Evolutionary conservation across 2,329 filamentous ascomycete genomes (phyloP).

Genomic region (Aspergillus pseudotamarii): DNA sequence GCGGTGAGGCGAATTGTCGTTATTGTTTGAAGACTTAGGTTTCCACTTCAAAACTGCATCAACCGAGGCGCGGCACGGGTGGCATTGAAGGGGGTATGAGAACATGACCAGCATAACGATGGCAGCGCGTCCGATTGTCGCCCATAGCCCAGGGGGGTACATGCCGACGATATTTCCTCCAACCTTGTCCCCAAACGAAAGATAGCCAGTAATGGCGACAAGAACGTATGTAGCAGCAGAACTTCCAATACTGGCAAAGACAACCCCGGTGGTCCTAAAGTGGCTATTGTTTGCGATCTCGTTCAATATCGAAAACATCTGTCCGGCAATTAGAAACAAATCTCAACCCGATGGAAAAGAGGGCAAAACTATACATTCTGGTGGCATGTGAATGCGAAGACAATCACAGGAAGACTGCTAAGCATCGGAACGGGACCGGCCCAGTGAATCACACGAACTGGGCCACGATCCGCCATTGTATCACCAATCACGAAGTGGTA

Average conservation of each 20-base stretch:
- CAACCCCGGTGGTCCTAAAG: conserved; percentile 74
- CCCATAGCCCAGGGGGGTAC: conserved; percentile 77
- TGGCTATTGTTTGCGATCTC: conserved; percentile 87
- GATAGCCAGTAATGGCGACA: conserved; percentile 91
- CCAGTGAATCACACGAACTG: conserved; percentile 77
- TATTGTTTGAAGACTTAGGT: conserved; percentile 52
- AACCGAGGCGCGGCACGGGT: conserved; percentile 92
- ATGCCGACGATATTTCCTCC: conserved; percentile 92
- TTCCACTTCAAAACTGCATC: conserved; percentile 95
- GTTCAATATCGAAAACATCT: conserved; percentile 99
- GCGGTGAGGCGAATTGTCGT: conserved; percentile 47
- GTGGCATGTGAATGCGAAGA: conserved; percentile 99
- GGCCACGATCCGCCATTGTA: conserved; percentile 70
- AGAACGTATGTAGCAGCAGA: conserved; percentile 86
- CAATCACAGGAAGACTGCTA: conserved; percentile 87
- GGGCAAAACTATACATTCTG: conserved; percentile 72
- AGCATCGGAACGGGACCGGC: conserved; percentile 76
- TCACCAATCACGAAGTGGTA: conserved; percentile 86
- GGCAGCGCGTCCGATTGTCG: conserved; percentile 90
- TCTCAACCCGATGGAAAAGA: neutral
- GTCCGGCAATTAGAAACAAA: conserved; percentile 9
- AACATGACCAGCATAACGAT: conserved; percentile 97
- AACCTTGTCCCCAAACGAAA: conserved; percentile 90
- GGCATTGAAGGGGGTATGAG: conserved; percentile 91
- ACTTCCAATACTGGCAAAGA: conserved; percentile 81